Conservation (phyloP, 2,329 filamentous ascomycete species). For the Tolypocladium album region DNA sequence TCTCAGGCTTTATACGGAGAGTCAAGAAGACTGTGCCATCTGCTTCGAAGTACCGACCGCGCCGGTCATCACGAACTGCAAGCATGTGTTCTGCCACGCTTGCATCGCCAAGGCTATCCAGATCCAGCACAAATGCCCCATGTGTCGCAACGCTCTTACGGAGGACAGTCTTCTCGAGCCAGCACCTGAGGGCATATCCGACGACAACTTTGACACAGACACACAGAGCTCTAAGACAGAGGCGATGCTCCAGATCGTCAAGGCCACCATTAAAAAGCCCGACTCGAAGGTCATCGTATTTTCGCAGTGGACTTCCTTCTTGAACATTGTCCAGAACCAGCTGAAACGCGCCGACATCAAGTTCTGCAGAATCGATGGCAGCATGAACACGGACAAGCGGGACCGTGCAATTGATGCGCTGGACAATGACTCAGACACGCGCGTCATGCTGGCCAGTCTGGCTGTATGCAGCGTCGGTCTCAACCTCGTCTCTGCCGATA, state of each 20-base stretch:
- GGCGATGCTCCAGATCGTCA: slow-evolving; percentile 63
- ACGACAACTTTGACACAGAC: slow-evolving; percentile 46
- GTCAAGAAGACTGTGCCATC: slow-evolving; percentile 71
- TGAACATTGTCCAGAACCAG: slow-evolving; percentile 60
- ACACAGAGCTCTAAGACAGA: slow-evolving; percentile 75
- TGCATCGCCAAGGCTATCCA: slow-evolving; percentile 70
- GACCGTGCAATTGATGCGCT: slow-evolving; percentile 61
- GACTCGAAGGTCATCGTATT: slow-evolving; percentile 63
- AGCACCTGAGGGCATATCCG: slow-evolving; percentile 38
- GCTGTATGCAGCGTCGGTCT: slow-evolving; percentile 77
- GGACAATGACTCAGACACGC: slow-evolving; percentile 54
- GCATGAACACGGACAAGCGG: slow-evolving; percentile 60
- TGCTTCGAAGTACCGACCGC: slow-evolving; percentile 63
- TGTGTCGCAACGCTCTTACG: slow-evolving; percentile 63
- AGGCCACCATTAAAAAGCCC: slow-evolving; percentile 53
- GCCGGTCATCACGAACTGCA: slow-evolving; percentile 77
- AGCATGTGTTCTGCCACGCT: slow-evolving; percentile 63
- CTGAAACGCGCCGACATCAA: slow-evolving; percentile 49
- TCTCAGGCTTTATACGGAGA: slow-evolving; percentile 66
- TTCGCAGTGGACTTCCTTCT: slow-evolving; percentile 67
- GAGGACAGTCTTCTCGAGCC: slow-evolving; percentile 54
- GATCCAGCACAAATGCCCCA: slow-evolving; percentile 69
- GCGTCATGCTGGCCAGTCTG: slow-evolving; percentile 71
- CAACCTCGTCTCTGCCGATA: slow-evolving; percentile 77
- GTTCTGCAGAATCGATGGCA: slow-evolving; percentile 69